Evolutionary conservation across 148 eudicot species (phyloP), one percentile per base, ranked within the genome.

Genomic region (Spergularia bocconei): DNA sequence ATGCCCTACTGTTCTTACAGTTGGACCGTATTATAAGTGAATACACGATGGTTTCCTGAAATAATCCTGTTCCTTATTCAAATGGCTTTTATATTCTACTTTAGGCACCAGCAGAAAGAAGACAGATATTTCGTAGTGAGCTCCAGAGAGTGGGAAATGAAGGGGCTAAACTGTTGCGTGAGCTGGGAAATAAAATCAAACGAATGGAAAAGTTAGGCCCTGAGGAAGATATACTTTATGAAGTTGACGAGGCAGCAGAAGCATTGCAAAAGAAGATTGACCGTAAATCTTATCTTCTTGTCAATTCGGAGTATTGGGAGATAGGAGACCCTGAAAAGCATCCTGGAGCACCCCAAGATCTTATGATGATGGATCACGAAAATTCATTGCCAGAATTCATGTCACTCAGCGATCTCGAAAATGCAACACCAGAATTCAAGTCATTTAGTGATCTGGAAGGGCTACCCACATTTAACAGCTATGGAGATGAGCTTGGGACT

Each of bases 81-180:
- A 25, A 58, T 66, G 48, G 23, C 10, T 29, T 39, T 11, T 52
- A 17, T 50, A 71, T 53, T 59, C 65, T 72, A 63, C 73, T 13
- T 69, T 78, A 93, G 98, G 97, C 97, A 47, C 97, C 97, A 29
- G 79, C 97, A 20, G 98, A 91, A 52, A 86, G 80, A 78, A 89
- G 98, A 81, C 85, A 59, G 63, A 88, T 90, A 7, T 93, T 93
- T 57, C 75, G 84, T 20, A 70, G 16, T 57, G 91, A 91, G 82
- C 90, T 93, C 78, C 92, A 86, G 58, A 88, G 85, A 70, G 93
- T 93, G 11, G 90, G 97, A 47, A 83, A 74, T 23, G 95, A 90
- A 79, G 89, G 98, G n/a, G 95, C 95, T 7, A 88, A 84, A 48
- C 87, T 93, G 67, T 61, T 91, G 65, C 94, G 92, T 10, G 86